These are phyloP conservation scores for Tilletia indica DNA, from an alignment of 1,284 basidiomycete genomes.

Conservation along the genomic window DNA sequence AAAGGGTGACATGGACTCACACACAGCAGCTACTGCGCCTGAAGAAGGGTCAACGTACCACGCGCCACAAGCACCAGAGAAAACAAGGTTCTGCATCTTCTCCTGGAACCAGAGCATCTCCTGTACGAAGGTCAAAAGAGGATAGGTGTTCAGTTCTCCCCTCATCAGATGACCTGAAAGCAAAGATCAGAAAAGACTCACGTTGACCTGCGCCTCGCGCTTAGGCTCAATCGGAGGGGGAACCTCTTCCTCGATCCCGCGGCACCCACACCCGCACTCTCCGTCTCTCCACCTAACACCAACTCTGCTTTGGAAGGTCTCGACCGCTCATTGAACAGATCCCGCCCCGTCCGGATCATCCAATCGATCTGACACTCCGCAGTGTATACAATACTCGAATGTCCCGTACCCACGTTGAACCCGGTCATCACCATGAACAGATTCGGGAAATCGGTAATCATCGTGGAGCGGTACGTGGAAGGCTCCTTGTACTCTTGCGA, in stretches of 20 bases:
- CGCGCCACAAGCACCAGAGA: constrained; percentile 29
- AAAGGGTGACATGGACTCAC: background rate
- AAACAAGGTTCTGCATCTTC: constrained; percentile 31
- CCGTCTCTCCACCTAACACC: background rate
- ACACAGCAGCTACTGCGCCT: background rate
- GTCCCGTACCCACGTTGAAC: constrained; percentile 50
- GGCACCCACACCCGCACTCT: background rate
- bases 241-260: constrained; percentile 18
- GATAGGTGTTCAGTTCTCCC: background rate
- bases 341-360: constrained; percentile 23
- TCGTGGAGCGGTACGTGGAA: constrained; percentile 36
- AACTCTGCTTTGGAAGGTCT: background rate
- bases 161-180: background rate
- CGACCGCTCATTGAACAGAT: constrained; percentile 24
- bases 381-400: constrained; percentile 24
- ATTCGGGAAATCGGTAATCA: constrained; percentile 51
- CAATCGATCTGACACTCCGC: constrained; percentile 29
- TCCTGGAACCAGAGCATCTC: constrained; percentile 27
- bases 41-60: constrained; percentile 30
- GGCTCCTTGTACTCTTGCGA: constrained; percentile 30
- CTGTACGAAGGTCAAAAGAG: background rate
- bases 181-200: too few species aligned
- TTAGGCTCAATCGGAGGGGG: constrained; percentile 26
- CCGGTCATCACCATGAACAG: constrained; percentile 42
- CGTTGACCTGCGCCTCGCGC: constrained; percentile 25